These are phyloP conservation scores for Aspergillus novofumigatus DNA, from an alignment of 2,329 filamentous ascomycete species.

Conservation along the genomic window DNA sequence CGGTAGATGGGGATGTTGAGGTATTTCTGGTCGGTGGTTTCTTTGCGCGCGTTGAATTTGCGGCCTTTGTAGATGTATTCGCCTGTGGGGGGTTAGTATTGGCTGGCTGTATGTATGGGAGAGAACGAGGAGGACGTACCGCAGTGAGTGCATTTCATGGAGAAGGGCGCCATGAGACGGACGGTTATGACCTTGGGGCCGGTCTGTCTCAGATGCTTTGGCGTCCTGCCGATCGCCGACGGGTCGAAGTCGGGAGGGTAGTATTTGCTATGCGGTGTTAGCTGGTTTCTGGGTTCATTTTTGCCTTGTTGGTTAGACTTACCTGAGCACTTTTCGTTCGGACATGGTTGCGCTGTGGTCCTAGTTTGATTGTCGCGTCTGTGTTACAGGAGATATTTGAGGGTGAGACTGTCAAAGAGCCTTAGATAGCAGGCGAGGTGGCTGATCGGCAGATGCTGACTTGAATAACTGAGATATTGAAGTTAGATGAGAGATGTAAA, in stretches of 20 bases:
- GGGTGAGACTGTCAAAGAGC: background rate
- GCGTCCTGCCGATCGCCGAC: constrained; percentile 66
- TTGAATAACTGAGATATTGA: background rate
- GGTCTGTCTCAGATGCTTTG: constrained; percentile 51
- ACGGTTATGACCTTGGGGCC: constrained; percentile 83
- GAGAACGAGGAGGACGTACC: constrained; percentile 10
- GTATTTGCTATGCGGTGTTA: constrained; percentile 32
- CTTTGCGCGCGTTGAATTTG: constrained; percentile 94
- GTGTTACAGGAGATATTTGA: background rate
- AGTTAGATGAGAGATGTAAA: background rate
- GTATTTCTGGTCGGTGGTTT: constrained; percentile 87
- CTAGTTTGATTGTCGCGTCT: background rate
- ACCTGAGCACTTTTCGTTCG: constrained; percentile 4
- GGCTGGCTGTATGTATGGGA: background rate
- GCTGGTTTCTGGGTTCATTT: background rate
- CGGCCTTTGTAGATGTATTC: constrained; percentile 90
- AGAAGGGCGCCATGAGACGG: constrained; percentile 84
- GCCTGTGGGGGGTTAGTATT: constrained; percentile 31
- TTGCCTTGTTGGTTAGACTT: background rate
- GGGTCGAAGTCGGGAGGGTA: constrained; percentile 85
- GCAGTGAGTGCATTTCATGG: constrained; percentile 63
- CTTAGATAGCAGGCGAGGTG: background rate
- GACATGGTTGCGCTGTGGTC: background rate
- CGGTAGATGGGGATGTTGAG: constrained; percentile 80
- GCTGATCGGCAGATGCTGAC: background rate